Percentiles rank a stretch among this genome's conserved stretches.
Conservation (phyloP, 2,329 filamentous ascomycete species). For the Apiospora koreana region DNA sequence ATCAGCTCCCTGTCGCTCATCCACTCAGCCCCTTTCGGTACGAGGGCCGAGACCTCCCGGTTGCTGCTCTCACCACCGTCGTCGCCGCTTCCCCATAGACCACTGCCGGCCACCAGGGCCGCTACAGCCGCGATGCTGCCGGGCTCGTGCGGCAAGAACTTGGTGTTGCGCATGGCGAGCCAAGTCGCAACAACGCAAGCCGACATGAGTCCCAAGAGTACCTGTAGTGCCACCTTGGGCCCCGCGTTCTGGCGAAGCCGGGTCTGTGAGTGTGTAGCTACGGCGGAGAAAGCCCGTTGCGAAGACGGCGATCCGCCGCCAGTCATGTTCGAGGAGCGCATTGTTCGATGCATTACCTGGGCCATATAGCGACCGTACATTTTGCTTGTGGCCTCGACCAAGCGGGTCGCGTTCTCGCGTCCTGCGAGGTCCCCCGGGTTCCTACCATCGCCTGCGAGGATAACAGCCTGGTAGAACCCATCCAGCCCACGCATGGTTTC, state of each 20-base stretch:
- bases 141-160: conserved; percentile 31
- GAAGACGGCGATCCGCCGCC: background rate
- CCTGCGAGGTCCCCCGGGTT: background rate
- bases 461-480: background rate
- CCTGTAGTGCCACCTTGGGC: conserved; percentile 31
- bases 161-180: conserved; percentile 22
- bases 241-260: conserved; percentile 27
- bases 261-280: conserved; percentile 9
- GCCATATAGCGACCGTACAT: conserved; percentile 29
- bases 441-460: background rate
- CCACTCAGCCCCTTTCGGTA: conserved; percentile 30
- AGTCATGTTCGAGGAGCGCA: conserved; percentile 17
- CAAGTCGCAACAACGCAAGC: conserved; percentile 26
- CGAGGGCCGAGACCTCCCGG: background rate
- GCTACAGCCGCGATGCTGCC: conserved; percentile 31
- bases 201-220: conserved; percentile 31
- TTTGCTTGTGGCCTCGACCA: conserved; percentile 17
- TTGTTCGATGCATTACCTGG: conserved; percentile 29
- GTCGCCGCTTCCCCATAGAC: conserved; percentile 20
- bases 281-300: conserved; percentile 18
- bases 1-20: conserved; percentile 21
- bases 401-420: background rate
- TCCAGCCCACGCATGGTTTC: background rate
- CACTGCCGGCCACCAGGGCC: conserved; percentile 27
- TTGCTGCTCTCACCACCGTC: background rate